Evolutionary conservation across 129 eudicot species (phyloP).

Genomic region (Ambrosia artemisiifolia): DNA sequence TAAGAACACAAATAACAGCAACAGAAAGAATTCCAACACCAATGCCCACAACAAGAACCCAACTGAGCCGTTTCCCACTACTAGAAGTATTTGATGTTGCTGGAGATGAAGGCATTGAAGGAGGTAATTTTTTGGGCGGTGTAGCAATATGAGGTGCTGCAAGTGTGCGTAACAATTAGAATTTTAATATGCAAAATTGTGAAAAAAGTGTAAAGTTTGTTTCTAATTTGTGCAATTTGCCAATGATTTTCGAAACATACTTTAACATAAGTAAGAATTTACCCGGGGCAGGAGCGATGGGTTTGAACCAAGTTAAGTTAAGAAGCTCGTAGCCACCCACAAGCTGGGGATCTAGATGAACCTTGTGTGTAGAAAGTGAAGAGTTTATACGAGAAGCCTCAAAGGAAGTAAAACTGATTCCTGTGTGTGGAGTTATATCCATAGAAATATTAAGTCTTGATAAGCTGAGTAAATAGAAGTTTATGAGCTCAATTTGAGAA

Average conservation of each 20-base stretch:
- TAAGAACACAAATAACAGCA: constrained; percentile 48
- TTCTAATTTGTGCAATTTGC: constrained; percentile 10
- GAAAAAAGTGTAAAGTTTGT: not conserved
- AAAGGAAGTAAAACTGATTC: constrained; percentile 61
- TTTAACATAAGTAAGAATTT: constrained; percentile 20
- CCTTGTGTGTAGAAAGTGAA: constrained; percentile 66
- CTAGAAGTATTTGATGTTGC: constrained; percentile 40
- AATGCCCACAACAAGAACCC: constrained; percentile 60
- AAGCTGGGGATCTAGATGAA: constrained; percentile 64
- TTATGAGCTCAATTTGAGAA: constrained; percentile 79
- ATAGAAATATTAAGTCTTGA: constrained; percentile 89
- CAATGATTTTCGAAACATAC: not conserved
- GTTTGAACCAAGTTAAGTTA: constrained; percentile 81
- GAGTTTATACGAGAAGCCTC: constrained; percentile 73
- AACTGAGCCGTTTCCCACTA: constrained; percentile 53
- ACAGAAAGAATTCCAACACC: constrained; percentile 59
- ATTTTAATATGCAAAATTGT: constrained; percentile 2
- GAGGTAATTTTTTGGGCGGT: constrained; percentile 51
- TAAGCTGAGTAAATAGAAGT: constrained; percentile 65
- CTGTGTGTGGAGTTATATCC: constrained; percentile 80
- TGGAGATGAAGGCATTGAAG: constrained; percentile 51
- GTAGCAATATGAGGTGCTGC: constrained; percentile 70
- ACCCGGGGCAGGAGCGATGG: constrained; percentile 67
- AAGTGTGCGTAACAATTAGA: constrained; percentile 8
- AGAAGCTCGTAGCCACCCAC: constrained; percentile 84